phyloP scores from a whole-genome alignment of 306 rosid genomes.

The Styphnolobium japonicum region DNA sequence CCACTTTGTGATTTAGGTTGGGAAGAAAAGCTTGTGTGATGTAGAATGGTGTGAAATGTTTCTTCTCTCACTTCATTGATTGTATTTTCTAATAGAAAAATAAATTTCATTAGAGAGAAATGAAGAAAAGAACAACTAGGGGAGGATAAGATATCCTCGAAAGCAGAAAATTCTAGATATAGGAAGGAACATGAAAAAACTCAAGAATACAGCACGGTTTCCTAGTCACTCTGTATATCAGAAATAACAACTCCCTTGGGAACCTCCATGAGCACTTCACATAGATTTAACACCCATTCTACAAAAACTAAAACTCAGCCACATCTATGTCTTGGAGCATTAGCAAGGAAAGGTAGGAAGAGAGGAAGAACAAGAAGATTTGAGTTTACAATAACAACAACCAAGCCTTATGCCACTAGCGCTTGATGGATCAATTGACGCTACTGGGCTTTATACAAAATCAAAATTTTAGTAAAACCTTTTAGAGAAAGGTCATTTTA shows the following conservation, averaged over 20 bases:
- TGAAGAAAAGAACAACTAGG: background rate
- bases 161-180: background rate
- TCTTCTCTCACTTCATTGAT: no score
- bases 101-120: background rate
- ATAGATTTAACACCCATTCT: background rate
- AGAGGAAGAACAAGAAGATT: background rate
- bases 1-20: no score
- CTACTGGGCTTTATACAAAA: background rate
- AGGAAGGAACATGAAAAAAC: background rate
- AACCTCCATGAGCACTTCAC: background rate
- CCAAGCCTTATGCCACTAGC: background rate
- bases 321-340: background rate
- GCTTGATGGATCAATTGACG: background rate
- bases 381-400: background rate
- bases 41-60: no score
- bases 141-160: background rate
- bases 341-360: background rate
- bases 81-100: background rate
- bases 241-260: background rate
- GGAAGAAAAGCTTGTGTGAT: no score
- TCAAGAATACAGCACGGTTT: background rate
- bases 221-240: background rate
- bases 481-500: background rate
- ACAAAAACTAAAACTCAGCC: background rate
- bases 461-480: background rate